These are phyloP conservation scores for Citrus reticulata DNA, from an alignment of 345 rosid genomes.

Conservation along the genomic window DNA sequence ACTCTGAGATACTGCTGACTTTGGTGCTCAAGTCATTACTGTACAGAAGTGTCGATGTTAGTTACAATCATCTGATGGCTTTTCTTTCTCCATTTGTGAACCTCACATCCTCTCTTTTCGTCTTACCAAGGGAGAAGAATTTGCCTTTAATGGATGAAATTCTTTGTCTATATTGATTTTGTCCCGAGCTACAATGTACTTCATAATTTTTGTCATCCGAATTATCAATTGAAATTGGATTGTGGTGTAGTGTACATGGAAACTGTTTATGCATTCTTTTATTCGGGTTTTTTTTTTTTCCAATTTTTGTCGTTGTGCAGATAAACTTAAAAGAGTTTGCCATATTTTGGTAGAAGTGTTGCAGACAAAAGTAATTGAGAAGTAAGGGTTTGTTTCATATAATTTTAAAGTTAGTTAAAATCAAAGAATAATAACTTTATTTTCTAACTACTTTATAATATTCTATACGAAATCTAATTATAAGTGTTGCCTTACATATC, in stretches of 20 bases:
- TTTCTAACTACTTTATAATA: too few species aligned
- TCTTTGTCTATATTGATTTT: constrained; percentile 3
- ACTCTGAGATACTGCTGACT: constrained; percentile 27
- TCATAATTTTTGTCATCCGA: too few species aligned
- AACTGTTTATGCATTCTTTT: background rate
- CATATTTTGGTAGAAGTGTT: too few species aligned
- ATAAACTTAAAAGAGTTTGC: too few species aligned
- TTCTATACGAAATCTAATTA: too few species aligned
- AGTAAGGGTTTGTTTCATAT: too few species aligned
- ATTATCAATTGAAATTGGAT: background rate
- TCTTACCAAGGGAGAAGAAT: background rate
- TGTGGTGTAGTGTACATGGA: background rate
- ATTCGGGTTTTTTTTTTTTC: background rate
- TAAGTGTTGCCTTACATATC: too few species aligned
- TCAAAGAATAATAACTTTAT: too few species aligned
- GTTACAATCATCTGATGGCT: background rate
- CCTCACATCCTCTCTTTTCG: background rate
- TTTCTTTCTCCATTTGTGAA: background rate
- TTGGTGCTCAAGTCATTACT: background rate
- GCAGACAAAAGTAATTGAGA: too few species aligned
- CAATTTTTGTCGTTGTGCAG: too few species aligned
- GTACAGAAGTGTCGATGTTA: background rate
- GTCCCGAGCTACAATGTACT: background rate
- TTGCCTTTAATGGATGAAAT: background rate
- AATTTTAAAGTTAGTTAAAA: too few species aligned